Base-by-base conservation (phyloP, 139 green algal genomes). In the Tetradesmus obliquus region DNA sequence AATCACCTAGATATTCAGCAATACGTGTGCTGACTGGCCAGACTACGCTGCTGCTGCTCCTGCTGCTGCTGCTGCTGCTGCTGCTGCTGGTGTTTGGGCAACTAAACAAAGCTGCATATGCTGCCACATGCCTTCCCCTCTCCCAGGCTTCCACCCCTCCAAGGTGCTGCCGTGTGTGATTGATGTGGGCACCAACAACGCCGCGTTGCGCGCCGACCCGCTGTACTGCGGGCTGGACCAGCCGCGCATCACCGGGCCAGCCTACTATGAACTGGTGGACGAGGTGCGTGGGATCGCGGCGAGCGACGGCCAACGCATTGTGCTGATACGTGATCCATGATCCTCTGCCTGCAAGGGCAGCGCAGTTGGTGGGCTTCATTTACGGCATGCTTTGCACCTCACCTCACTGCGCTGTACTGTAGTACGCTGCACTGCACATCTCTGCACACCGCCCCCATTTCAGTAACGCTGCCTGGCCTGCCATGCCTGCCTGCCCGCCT, bases 131-230 rank as follows among this genome's bases (percentile, higher is more conserved):
- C n/a, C 22, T 51, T 53, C 10, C 76, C 54, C 4, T 54, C 10
- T 89, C 66, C 5, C 85, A 94, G 97, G 97, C 22, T 99, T 99
- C 95, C 91, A 97, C 88, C 97, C 97, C 7, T 83, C 74, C n/a
- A 93, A 95, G 45, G 96, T 99, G 54, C 93, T 99, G 89, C 98
- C 98, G 1, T 94, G 97, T 54, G 94, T 98, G 5, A 94, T 99
- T 17, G 88, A 91, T 55, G 79, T 91, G 69, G 98, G 98, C 79
- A 99, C 98, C 69, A 97, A 99, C 94, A 99, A 99, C 93, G 66
- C 96, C 83, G 51, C 80, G 17, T 96, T 99, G 84, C 94, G 98
- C 5, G 85, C 95, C 0, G 97, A 99, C 93, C 95, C 95, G 0
- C 80, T 94, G 8, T 99, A 99, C 93, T 81, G 94, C 10, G 98